A percentile compares a stretch with the other conserved stretches of the same genome.
Conservation (phyloP, 768 basidiomycete genomes). For the Suillus cothurnatus region DNA sequence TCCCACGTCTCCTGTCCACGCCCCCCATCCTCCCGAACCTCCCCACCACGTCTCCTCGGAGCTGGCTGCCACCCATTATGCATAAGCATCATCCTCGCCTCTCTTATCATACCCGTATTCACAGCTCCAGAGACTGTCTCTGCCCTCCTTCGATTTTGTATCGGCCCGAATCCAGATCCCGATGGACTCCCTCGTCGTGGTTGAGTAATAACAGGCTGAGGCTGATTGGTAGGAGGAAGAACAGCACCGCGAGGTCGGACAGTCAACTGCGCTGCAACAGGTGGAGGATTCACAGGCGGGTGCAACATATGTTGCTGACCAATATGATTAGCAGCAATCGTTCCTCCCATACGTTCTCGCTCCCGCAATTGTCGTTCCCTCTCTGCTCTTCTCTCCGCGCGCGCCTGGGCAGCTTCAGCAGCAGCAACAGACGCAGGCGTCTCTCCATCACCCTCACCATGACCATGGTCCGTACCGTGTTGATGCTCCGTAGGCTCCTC, state of each 20-base stretch:
- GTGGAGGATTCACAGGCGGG: conserved; percentile 19
- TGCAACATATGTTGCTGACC: conserved; percentile 8
- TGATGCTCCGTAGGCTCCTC: conserved; percentile 28
- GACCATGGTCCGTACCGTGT: conserved; percentile 17
- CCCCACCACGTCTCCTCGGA: conserved; percentile 10
- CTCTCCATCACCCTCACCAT: neutral
- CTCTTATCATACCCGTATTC: conserved; percentile 19
- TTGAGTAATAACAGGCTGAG: conserved; percentile 22
- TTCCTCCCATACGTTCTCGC: conserved; percentile 19
- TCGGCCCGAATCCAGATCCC: neutral
- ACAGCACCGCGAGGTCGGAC: conserved; percentile 31
- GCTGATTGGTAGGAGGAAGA: conserved; percentile 22
- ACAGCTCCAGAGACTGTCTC: conserved; percentile 37
- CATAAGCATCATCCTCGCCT: neutral
- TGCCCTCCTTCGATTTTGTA: conserved; percentile 33
- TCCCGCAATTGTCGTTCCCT: conserved; percentile 36
- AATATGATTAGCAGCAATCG: conserved; percentile 19
- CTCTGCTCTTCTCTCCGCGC: conserved; percentile 39
- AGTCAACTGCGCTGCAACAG: conserved; percentile 20
- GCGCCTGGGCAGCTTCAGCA: conserved; percentile 19
- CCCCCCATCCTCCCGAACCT: conserved; percentile 16
- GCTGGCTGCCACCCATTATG: conserved; percentile 2
- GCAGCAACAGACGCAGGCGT: neutral
- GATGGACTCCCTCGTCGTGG: conserved; percentile 9
- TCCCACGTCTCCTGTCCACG: conserved; percentile 32